phyloP scores from a whole-genome alignment of 192 early-diverging fungal species.

The Pilobolus umbonatus region DNA sequence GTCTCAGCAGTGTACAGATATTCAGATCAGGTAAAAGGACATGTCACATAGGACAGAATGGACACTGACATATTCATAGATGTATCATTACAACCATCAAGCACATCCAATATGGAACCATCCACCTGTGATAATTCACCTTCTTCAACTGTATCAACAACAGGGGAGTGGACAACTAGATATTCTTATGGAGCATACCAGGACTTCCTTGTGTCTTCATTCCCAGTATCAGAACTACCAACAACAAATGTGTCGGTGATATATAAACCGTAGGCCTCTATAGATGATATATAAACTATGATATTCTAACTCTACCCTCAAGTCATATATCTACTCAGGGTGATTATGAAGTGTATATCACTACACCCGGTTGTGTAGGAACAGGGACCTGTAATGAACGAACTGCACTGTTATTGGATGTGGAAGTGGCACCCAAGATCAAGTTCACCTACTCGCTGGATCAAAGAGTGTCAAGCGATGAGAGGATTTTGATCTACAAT shows the following conservation, averaged over 20 bases:
- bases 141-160: slow-evolving; percentile 5
- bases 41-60: no score
- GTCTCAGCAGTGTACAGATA: slow-evolving; percentile 24
- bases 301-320: not conserved
- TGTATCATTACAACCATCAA: slow-evolving; percentile 7
- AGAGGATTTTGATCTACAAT: slow-evolving; percentile 15
- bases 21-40: slow-evolving; percentile 29
- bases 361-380: slow-evolving; percentile 32
- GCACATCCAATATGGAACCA: not conserved
- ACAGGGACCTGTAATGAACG: slow-evolving; percentile 25
- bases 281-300: not conserved
- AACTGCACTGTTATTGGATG: slow-evolving; percentile 13
- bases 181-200: slow-evolving; percentile 18
- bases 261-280: slow-evolving; percentile 17
- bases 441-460: slow-evolving; percentile 4
- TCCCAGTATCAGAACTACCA: slow-evolving; percentile 15
- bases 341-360: slow-evolving; percentile 23
- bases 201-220: slow-evolving; percentile 15
- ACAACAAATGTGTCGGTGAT: slow-evolving; percentile 12
- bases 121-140: not conserved
- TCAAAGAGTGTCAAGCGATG: slow-evolving; percentile 13
- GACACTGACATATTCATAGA: slow-evolving; percentile 15
- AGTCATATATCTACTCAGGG: slow-evolving; percentile 24
- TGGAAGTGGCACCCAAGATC: not conserved
- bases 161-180: slow-evolving; percentile 16